Conservation (phyloP, 805 yeast species). For the Starmerella bacillaris region DNA sequence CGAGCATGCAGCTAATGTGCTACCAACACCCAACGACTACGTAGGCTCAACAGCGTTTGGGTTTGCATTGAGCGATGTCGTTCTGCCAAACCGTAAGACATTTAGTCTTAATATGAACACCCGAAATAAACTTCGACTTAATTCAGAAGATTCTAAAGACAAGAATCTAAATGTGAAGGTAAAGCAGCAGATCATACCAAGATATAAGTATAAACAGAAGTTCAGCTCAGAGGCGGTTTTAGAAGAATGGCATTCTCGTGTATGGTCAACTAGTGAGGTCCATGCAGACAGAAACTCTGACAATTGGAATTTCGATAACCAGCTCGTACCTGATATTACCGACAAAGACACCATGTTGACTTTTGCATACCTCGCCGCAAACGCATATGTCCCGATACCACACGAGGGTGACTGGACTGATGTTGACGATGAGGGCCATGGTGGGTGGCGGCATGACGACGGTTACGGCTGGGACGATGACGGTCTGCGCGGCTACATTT, state of each 20-base stretch:
- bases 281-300: conserved; percentile 14
- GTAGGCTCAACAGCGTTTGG: too few species aligned
- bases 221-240: background rate
- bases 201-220: background rate
- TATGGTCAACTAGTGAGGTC: background rate
- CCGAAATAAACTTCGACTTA: too few species aligned
- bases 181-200: too few species aligned
- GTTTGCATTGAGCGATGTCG: too few species aligned
- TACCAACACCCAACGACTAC: too few species aligned
- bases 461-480: conserved; percentile 74
- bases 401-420: conserved; percentile 75
- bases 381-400: conserved; percentile 75
- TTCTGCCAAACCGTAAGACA: too few species aligned
- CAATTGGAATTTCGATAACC: conserved; percentile 38
- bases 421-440: conserved; percentile 25
- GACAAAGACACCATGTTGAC: conserved; percentile 58
- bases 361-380: conserved; percentile 70
- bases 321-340: conserved; percentile 51
- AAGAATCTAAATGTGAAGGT: too few species aligned
- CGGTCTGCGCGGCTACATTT: conserved; percentile 84
- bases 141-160: too few species aligned
- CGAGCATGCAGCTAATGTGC: too few species aligned
- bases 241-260: background rate
- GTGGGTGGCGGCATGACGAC: conserved; percentile 34
- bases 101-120: too few species aligned